Evolutionary conservation across 352 stramenopile species (phyloP).

Genomic region (Phytophthora pini): DNA sequence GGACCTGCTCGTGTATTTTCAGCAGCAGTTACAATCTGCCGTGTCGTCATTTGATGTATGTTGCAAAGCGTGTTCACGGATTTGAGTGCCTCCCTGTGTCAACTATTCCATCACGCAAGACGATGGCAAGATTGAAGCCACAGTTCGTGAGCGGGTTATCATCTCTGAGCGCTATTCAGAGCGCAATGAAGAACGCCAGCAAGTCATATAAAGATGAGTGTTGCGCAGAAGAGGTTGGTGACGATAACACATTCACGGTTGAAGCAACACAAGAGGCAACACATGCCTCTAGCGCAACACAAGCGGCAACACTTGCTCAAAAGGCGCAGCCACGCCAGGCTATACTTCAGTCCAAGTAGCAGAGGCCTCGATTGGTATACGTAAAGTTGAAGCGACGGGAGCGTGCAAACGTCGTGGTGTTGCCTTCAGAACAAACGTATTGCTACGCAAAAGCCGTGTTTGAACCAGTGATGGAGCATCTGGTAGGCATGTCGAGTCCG

Average conservation of each 20-base stretch:
- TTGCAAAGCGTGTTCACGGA: slow-evolving; percentile 1
- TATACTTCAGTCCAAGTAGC: not conserved
- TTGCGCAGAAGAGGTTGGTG: not conserved
- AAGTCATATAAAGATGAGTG: not conserved
- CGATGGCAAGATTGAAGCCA: not conserved
- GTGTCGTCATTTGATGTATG: slow-evolving; percentile 3
- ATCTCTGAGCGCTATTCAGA: not conserved
- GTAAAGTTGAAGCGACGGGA: slow-evolving; percentile 3
- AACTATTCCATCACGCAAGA: not conserved
- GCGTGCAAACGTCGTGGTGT: not conserved
- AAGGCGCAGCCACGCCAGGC: not conserved
- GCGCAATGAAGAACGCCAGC: not conserved
- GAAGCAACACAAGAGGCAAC: slow-evolving; percentile 2
- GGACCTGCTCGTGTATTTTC: slow-evolving; percentile 2
- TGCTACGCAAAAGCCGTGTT: too few species aligned
- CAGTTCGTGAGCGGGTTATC: not conserved
- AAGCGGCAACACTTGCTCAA: not conserved
- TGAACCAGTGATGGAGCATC: too few species aligned
- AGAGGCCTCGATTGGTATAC: not conserved
- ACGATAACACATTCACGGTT: not conserved
- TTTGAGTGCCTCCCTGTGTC: not conserved
- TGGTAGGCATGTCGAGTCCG: too few species aligned
- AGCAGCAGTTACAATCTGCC: slow-evolving; percentile 1
- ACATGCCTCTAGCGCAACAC: not conserved
- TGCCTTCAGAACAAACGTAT: too few species aligned